These are phyloP conservation scores for Hyaloscypha finlandica DNA, from an alignment of 495 filamentous ascomycete genomes.

Conservation along the genomic window DNA sequence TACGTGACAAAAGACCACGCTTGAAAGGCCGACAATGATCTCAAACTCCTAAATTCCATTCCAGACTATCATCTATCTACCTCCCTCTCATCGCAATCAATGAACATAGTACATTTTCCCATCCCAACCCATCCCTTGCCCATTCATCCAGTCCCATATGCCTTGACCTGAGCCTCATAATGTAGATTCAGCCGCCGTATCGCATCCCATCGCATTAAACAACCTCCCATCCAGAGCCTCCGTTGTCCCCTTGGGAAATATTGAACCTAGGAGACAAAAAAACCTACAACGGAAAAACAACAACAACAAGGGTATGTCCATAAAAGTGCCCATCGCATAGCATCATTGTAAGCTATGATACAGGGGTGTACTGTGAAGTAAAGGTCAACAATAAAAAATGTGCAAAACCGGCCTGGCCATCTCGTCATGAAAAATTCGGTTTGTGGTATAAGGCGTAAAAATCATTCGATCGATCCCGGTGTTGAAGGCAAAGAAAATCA, in stretches of 20 bases:
- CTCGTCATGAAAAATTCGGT: neutral
- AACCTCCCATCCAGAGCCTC: too few species aligned
- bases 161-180: too few species aligned
- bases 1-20: too few species aligned
- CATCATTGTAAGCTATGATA: constrained; percentile 1
- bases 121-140: too few species aligned
- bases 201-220: too few species aligned
- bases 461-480: neutral
- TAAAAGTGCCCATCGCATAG: neutral
- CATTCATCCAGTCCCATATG: too few species aligned
- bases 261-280: neutral
- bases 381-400: neutral
- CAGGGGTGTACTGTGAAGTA: neutral
- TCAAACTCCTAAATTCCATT: too few species aligned
- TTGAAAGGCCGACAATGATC: too few species aligned
- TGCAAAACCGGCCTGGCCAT: constrained; percentile 4
- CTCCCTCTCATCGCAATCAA: too few species aligned
- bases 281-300: neutral
- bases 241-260: neutral
- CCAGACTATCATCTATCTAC: too few species aligned
- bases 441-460: constrained; percentile 4
- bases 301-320: neutral
- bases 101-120: too few species aligned
- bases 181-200: too few species aligned
- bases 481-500: neutral